These are phyloP conservation scores for Cetraspora pellucida DNA, from an alignment of 192 early-diverging fungal genomes.

Conservation along the genomic window DNA sequence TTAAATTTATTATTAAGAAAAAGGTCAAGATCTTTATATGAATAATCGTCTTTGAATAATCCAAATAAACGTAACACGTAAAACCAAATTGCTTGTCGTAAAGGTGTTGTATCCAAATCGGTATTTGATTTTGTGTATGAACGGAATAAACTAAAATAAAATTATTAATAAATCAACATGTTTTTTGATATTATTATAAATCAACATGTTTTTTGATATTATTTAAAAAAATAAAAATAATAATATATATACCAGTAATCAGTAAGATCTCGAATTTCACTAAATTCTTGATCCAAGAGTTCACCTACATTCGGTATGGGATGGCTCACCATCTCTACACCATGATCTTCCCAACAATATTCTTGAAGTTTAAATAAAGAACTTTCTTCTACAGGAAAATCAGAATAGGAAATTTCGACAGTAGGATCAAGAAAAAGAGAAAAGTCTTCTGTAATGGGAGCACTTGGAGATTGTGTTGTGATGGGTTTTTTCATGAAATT, in stretches of 20 bases:
- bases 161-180: not conserved
- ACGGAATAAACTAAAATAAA: conserved; percentile 7
- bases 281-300: conserved; percentile 52
- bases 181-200: not conserved
- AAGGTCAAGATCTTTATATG: conserved; percentile 46
- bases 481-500: not conserved
- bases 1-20: conserved; percentile 52
- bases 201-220: not conserved
- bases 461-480: too few relatives aligned
- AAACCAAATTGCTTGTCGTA: conserved; percentile 60
- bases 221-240: not conserved
- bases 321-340: conserved; percentile 49
- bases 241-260: conserved; percentile 47
- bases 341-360: conserved; percentile 64
- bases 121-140: conserved; percentile 35
- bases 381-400: conserved; percentile 30
- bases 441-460: not conserved
- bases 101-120: conserved; percentile 55
- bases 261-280: conserved; percentile 55
- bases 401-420: not conserved
- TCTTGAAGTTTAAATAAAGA: conserved; percentile 51
- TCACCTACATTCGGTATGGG: conserved; percentile 57
- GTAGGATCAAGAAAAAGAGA: conserved; percentile 3
- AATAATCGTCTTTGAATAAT: conserved; percentile 57
- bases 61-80: conserved; percentile 58